Evolutionary conservation across 2,329 filamentous ascomycete genomes (phyloP), one percentile per base, ranked within the genome.

Genomic region (Allantophomopsis lycopodina): DNA sequence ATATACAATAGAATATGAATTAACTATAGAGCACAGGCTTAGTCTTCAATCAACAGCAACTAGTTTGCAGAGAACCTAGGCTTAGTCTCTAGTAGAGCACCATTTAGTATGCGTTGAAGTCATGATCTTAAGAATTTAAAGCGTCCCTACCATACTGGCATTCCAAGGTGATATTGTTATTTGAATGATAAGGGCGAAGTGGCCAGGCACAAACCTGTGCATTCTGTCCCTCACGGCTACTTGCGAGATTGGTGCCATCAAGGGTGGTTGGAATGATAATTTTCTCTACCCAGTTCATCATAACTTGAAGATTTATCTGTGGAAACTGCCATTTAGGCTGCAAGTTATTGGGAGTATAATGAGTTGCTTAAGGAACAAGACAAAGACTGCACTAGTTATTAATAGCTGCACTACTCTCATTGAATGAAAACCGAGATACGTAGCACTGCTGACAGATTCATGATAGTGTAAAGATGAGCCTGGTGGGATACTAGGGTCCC

Each of bases 391-490:
- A 76, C 60, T 67, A 76, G 15, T 68, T 64, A 28, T 60, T 51
- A 5, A 75, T 54, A 2, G 64, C 60, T 5, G 56, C 48, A 6
- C 60, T 52, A 8, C 58, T 58, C 7, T 62, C 58, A 4, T 60
- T 55, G 42, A 59, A 60, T 2, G 53, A 49, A 5, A 60, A 15
- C 58, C 45, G 3, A 62, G 57, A 50, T 68, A 68, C 66, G 73
- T 70, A 53, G 64, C 58, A 3, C 48, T 48, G 32, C 65, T 64
- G 30, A 76, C 71, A 3, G 68, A 65, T 40, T 75, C 60, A 54
- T 62, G 67, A 59, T 74, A 77, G 48, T 64, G 68, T 1, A 73
- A 63, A 0, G 69, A 73, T 0, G 68, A 71, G 5, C 60, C 68
- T 1, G 71, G 52, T 2, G 71, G 71, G 43, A 77, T 58, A 6